Evolutionary conservation across 1,139 yeast species (phyloP).

Genomic region (Scheffersomyces quercinus): DNA sequence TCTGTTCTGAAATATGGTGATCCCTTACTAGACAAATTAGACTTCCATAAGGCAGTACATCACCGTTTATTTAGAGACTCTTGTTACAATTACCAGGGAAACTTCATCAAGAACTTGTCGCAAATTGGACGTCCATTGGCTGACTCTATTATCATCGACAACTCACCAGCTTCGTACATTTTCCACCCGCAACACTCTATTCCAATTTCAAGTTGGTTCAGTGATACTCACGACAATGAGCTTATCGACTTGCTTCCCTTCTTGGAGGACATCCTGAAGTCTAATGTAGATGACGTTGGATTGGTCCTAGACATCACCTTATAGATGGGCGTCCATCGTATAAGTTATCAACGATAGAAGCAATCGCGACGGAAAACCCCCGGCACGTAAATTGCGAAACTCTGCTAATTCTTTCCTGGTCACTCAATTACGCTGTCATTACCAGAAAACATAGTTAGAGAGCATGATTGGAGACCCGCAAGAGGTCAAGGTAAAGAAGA

Average conservation of each 20-base stretch:
- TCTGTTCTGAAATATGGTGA: slow-evolving; percentile 95
- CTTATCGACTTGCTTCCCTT: slow-evolving; percentile 87
- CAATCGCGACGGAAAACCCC: too few relatives aligned
- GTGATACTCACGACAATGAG: slow-evolving; percentile 97
- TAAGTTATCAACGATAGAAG: too few relatives aligned
- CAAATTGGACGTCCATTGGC: slow-evolving; percentile 90
- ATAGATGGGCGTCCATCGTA: slow-evolving; percentile 7
- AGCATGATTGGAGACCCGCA: too few relatives aligned
- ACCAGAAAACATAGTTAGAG: too few relatives aligned
- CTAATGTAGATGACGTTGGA: slow-evolving; percentile 77
- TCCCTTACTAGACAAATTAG: slow-evolving; percentile 88
- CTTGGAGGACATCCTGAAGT: slow-evolving; percentile 74
- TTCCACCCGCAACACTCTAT: slow-evolving; percentile 98
- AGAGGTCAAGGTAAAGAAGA: too few relatives aligned
- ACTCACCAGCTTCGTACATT: slow-evolving; percentile 94
- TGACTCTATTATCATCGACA: slow-evolving; percentile 88
- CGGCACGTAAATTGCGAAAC: too few relatives aligned
- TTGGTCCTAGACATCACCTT: slow-evolving; percentile 75
- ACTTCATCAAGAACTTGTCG: slow-evolving; percentile 88
- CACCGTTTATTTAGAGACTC: slow-evolving; percentile 90
- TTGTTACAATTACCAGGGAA: slow-evolving; percentile 70
- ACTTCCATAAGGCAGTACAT: slow-evolving; percentile 70
- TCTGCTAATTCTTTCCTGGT: too few relatives aligned
- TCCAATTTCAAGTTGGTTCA: slow-evolving; percentile 98
- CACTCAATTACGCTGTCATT: too few relatives aligned